Conservation (phyloP, 177 flowering plant species). For the Vitis hybrid region DNA sequence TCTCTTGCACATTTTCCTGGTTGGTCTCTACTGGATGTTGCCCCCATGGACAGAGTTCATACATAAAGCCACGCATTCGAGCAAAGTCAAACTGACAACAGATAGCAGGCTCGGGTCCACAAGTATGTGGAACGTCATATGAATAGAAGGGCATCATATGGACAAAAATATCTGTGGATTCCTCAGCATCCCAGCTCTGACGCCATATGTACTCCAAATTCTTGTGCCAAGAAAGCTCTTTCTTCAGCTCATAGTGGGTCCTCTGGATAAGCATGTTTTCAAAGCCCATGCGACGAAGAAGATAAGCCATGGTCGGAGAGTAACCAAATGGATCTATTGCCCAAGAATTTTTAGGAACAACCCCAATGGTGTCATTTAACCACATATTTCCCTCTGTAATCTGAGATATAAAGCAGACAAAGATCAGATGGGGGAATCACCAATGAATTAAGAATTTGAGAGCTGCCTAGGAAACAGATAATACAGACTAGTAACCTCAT, state of each 20-base stretch:
- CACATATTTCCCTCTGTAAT: conserved; percentile 96
- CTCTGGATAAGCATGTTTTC: conserved; percentile 99
- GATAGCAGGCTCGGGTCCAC: conserved; percentile 98
- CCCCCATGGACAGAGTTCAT: conserved; percentile 93
- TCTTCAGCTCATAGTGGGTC: conserved; percentile 97
- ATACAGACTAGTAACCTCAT: no score
- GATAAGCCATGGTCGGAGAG: conserved; percentile 98
- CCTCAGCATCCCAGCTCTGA: conserved; percentile 93
- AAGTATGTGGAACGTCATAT: conserved; percentile 96
- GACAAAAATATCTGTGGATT: conserved; percentile 93
- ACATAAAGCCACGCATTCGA: conserved; percentile 61
- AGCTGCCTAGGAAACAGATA: no score
- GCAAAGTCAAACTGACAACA: conserved; percentile 99
- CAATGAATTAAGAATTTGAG: no score
- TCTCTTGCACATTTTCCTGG: conserved; percentile 76
- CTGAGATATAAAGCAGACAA: conserved; percentile 37
- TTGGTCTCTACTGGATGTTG: conserved; percentile 73
- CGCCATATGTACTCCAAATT: conserved; percentile 95
- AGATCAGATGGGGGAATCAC: conserved; percentile 1
- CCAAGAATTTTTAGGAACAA: conserved; percentile 96
- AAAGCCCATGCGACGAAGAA: conserved; percentile 97
- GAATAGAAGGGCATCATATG: conserved; percentile 99
- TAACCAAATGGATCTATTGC: conserved; percentile 99
- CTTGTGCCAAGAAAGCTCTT: conserved; percentile 78
- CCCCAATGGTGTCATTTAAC: conserved; percentile 90